Percentiles rank a stretch among this genome's conserved stretches.
phyloP scores from a whole-genome alignment of 495 filamentous ascomycete species.

The Thermochaetoides thermophila region DNA sequence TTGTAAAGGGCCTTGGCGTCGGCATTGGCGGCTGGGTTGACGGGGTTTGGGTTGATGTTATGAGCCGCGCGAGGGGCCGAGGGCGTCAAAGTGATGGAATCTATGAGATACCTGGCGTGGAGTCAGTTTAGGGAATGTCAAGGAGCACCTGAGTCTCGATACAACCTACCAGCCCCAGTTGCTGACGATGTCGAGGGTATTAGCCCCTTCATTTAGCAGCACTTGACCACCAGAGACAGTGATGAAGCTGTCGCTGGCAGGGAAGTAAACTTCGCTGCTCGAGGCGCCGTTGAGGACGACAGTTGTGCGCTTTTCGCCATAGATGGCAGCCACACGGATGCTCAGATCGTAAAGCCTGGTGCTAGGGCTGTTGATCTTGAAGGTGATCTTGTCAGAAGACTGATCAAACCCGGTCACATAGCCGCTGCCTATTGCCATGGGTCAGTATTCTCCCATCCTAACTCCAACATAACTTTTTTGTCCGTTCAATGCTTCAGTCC shows the following conservation, averaged over 20 bases:
- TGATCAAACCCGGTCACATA: conserved; percentile 30
- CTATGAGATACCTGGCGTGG: conserved; percentile 21
- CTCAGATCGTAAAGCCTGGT: conserved; percentile 25
- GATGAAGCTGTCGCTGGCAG: conserved; percentile 13
- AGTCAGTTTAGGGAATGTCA: not conserved
- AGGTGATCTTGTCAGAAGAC: conserved; percentile 25
- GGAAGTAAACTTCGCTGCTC: conserved; percentile 25
- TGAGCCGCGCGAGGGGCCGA: conserved; percentile 22
- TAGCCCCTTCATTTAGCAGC: conserved; percentile 25
- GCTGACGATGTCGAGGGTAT: conserved; percentile 28
- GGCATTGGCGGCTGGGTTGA: conserved; percentile 17
- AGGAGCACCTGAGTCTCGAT: not conserved
- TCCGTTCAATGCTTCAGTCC: not conserved
- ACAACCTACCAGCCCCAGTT: conserved; percentile 31
- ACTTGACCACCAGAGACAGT: conserved; percentile 26
- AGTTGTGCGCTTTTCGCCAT: conserved; percentile 27
- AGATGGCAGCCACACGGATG: conserved; percentile 26
- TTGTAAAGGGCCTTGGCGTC: conserved; percentile 17
- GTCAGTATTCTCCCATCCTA: not conserved
- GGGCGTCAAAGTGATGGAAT: conserved; percentile 26
- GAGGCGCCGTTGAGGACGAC: conserved; percentile 27
- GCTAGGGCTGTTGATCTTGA: conserved; percentile 16
- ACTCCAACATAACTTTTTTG: not conserved
- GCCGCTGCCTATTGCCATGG: conserved; percentile 17
- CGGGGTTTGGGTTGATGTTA: conserved; percentile 17